Percentiles rank a stretch among this genome's conserved stretches.
Evolutionary conservation across 441 rosid species (phyloP).

Genomic region (Croton laevigatus): DNA sequence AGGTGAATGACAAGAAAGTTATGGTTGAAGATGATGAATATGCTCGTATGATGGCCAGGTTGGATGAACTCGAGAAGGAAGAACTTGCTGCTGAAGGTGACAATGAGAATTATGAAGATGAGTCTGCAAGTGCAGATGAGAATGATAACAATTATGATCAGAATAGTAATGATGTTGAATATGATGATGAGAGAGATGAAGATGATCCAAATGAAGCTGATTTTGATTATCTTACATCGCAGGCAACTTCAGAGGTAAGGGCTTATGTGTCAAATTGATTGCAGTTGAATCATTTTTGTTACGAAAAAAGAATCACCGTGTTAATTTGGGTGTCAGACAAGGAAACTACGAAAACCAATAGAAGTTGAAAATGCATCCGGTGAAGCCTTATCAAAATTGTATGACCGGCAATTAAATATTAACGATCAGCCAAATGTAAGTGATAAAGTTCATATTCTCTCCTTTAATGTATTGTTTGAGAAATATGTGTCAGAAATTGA

Average conservation of each 20-base stretch:
- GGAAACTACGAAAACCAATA: constrained; percentile 25
- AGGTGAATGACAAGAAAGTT: constrained; percentile 31
- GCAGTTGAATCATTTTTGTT: constrained; percentile 16
- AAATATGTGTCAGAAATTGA: constrained; percentile 6
- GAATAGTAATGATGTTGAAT: constrained; percentile 26
- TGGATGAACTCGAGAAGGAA: constrained; percentile 86
- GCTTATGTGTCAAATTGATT: constrained; percentile 7
- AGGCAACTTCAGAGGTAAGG: constrained; percentile 39
- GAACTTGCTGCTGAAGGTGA: constrained; percentile 54
- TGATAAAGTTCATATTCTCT: constrained; percentile 5
- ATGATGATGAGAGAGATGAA: constrained; percentile 22
- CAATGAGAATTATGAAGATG: constrained; percentile 32
- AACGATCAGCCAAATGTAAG: constrained; percentile 43
- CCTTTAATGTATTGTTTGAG: constrained; percentile 2
- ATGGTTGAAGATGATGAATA: constrained; percentile 60
- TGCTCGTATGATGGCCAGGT: constrained; percentile 62
- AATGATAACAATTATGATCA: constrained; percentile 29
- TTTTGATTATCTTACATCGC: constrained; percentile 13
- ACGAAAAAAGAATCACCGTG: not conserved
- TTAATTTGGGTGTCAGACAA: constrained; percentile 18
- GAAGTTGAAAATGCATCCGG: constrained; percentile 24
- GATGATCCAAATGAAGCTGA: constrained; percentile 16
- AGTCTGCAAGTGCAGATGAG: constrained; percentile 21
- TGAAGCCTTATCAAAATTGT: constrained; percentile 34
- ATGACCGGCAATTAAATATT: constrained; percentile 25